phyloP scores from a whole-genome alignment of 495 filamentous ascomycete genomes.

The Thermothielavioides terrestris region DNA sequence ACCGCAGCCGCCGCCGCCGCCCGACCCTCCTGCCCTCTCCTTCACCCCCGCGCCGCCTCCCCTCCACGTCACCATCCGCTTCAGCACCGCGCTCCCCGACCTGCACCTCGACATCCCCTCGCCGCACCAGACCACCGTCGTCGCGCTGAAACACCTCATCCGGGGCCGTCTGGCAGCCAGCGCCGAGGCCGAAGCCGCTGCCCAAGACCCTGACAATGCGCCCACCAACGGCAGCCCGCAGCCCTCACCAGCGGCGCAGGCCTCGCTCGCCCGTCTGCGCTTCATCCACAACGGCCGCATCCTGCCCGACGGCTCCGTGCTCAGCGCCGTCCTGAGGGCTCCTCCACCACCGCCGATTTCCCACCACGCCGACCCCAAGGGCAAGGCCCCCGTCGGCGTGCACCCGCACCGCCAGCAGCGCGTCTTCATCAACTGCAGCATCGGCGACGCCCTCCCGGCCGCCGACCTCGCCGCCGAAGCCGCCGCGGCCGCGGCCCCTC shows the following conservation, averaged over 20 bases:
- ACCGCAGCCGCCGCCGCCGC: not conserved
- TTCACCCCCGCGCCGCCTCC: constrained; percentile 30
- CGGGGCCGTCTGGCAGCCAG: constrained; percentile 60
- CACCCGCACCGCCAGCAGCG: constrained; percentile 27
- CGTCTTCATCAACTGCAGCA: constrained; percentile 84
- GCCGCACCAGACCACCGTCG: constrained; percentile 59
- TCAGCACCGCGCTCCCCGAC: constrained; percentile 76
- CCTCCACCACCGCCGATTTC: constrained; percentile 43
- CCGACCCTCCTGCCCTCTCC: constrained; percentile 3
- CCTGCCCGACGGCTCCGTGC: constrained; percentile 58
- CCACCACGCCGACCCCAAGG: constrained; percentile 26
- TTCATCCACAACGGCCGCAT: constrained; percentile 84
- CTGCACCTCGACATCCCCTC: constrained; percentile 64
- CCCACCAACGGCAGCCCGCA: constrained; percentile 35
- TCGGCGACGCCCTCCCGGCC: constrained; percentile 62
- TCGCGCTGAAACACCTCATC: constrained; percentile 73
- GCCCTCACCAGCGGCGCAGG: constrained; percentile 37
- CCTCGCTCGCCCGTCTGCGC: constrained; percentile 55
- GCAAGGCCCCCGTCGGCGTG: constrained; percentile 20
- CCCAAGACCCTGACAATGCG: constrained; percentile 19
- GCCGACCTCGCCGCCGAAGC: constrained; percentile 64
- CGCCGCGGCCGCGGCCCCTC: constrained; percentile 33
- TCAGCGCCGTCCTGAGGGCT: constrained; percentile 56
- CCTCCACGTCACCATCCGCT: constrained; percentile 74
- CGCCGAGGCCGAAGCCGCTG: constrained; percentile 37